Evolutionary conservation across 352 stramenopile genomes (phyloP).

Genomic region (Thalassiosira mediterranea): DNA sequence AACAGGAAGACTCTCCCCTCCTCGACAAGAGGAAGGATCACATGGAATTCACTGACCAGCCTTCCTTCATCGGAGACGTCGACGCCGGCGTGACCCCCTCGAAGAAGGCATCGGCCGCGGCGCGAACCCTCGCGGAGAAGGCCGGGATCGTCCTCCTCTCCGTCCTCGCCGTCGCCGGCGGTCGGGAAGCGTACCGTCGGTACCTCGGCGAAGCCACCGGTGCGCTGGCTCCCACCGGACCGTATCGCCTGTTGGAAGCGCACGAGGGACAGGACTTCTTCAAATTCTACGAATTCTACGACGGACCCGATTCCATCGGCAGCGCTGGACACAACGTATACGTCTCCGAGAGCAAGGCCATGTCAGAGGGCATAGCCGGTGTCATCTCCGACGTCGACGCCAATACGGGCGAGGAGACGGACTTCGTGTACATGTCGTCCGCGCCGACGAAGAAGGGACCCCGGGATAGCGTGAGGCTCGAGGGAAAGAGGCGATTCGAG

Average conservation of each 20-base stretch:
- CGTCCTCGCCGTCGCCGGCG: not conserved
- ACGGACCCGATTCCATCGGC: slow-evolving; percentile 75
- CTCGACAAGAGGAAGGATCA: slow-evolving; percentile 4
- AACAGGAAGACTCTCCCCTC: slow-evolving; percentile 21
- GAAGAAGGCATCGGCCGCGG: not conserved
- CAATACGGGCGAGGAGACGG: slow-evolving; percentile 35
- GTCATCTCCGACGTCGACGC: slow-evolving; percentile 61
- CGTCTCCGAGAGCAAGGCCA: slow-evolving; percentile 55
- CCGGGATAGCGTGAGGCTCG: slow-evolving; percentile 69
- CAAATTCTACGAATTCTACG: slow-evolving; percentile 78
- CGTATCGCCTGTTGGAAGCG: slow-evolving; percentile 69
- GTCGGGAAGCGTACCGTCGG: not conserved
- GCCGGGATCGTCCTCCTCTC: slow-evolving; percentile 7
- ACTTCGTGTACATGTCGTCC: slow-evolving; percentile 78
- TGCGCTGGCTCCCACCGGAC: slow-evolving; percentile 53
- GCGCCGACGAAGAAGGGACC: slow-evolving; percentile 59
- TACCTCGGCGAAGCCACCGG: not conserved
- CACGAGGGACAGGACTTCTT: slow-evolving; percentile 74
- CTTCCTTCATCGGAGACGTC: slow-evolving; percentile 5
- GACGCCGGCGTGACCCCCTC: not conserved
- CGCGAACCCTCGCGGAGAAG: not conserved
- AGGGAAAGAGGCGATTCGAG: slow-evolving; percentile 74
- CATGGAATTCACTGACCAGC: slow-evolving; percentile 1
- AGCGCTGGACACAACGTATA: slow-evolving; percentile 79
- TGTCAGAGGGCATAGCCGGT: slow-evolving; percentile 59